Conservation (phyloP, 257 asterid species). For the Rehmannia glutinosa region DNA sequence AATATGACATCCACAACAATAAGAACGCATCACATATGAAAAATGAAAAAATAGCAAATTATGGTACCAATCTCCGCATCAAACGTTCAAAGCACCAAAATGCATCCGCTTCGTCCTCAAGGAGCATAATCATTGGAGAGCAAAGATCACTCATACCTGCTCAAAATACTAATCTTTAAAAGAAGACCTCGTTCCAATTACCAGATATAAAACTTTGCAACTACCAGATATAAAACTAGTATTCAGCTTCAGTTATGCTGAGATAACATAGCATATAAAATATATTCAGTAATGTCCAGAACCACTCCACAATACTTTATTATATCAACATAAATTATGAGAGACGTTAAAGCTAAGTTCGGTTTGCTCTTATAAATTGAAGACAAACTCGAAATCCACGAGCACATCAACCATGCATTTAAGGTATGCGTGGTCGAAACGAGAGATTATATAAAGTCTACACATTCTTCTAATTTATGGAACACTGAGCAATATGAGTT, state of each 20-base stretch:
- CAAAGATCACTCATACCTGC: conserved; percentile 98
- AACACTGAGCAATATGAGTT: too few species aligned
- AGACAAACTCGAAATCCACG: too few species aligned
- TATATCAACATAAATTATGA: too few species aligned
- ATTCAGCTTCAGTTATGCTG: too few species aligned
- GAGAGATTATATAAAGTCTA: too few species aligned
- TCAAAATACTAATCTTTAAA: conserved; percentile 24
- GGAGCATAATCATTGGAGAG: conserved; percentile 93
- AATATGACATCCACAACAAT: not conserved
- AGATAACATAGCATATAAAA: too few species aligned
- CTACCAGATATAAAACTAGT: not conserved
- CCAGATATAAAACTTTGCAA: not conserved
- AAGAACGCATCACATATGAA: not conserved
- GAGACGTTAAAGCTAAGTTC: too few species aligned
- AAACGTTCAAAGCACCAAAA: conserved; percentile 95
- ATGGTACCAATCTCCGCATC: conserved; percentile 80
- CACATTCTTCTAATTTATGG: too few species aligned
- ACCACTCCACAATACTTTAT: not conserved
- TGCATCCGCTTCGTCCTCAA: conserved; percentile 89
- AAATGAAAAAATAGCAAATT: not conserved
- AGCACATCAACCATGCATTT: too few species aligned
- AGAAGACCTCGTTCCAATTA: not conserved
- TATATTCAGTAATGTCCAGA: not conserved
- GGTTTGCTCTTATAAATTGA: too few species aligned
- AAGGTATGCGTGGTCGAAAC: too few species aligned